Evolutionary conservation across 2,329 filamentous ascomycete species (phyloP).

Genomic region (Laburnicola sp.): DNA sequence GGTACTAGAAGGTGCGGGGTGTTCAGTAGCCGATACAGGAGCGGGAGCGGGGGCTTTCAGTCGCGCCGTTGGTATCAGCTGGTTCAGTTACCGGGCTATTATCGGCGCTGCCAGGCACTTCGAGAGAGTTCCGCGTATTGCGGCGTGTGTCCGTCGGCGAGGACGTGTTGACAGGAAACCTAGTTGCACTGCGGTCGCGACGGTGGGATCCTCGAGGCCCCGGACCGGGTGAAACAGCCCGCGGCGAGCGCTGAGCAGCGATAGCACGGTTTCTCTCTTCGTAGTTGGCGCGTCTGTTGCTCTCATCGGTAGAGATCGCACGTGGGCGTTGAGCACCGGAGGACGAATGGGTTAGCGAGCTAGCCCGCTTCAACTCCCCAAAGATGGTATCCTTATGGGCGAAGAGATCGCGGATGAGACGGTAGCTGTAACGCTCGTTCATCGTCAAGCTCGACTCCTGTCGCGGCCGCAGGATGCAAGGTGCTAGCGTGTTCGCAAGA

Average conservation of each 20-base stretch:
- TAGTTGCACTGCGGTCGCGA: conserved; percentile 77
- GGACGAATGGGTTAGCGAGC: conserved; percentile 64
- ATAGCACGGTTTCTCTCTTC: conserved; percentile 88
- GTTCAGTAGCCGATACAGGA: conserved; percentile 22
- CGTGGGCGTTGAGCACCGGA: conserved; percentile 68
- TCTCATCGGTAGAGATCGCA: conserved; percentile 93
- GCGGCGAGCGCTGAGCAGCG: conserved; percentile 62
- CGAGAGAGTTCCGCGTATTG: conserved; percentile 68
- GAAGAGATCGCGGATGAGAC: conserved; percentile 88
- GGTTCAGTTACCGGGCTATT: conserved; percentile 43
- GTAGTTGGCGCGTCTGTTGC: conserved; percentile 89
- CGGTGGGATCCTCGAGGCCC: conserved; percentile 56
- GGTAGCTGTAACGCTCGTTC: conserved; percentile 91
- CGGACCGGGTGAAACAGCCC: conserved; percentile 73
- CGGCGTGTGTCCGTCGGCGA: conserved; percentile 58
- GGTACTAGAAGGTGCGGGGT: conserved; percentile 40
- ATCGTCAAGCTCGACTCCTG: conserved; percentile 87
- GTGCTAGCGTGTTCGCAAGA: conserved; percentile 74
- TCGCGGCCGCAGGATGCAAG: conserved; percentile 85
- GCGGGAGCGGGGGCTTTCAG: conserved; percentile 27
- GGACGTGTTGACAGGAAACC: conserved; percentile 74
- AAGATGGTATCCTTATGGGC: conserved; percentile 95
- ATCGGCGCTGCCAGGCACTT: conserved; percentile 70
- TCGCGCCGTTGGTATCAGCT: conserved; percentile 41
- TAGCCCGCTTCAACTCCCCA: conserved; percentile 90